Conservation (phyloP, 225 moss, liverwort and hornwort genomes). For the Polytrichum formosum region DNA sequence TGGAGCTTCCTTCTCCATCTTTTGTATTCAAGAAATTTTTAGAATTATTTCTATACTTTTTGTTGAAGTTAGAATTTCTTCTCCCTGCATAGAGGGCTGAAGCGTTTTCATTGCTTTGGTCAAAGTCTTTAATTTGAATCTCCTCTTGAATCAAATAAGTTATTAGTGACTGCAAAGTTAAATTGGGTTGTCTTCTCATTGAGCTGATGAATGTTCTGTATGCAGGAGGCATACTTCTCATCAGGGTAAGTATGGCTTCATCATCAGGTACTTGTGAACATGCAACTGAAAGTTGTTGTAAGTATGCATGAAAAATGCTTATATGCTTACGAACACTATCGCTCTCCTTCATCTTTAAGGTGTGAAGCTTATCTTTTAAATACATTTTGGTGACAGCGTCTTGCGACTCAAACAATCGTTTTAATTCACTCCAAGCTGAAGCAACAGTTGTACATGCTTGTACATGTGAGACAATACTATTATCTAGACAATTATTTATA, state of each 20-base stretch:
- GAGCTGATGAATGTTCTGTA: background rate
- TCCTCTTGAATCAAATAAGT: constrained; percentile 12
- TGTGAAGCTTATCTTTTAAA: constrained; percentile 10
- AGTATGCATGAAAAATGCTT: background rate
- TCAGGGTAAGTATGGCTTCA: background rate
- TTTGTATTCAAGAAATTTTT: background rate
- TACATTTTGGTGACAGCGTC: constrained; percentile 9
- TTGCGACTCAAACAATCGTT: constrained; percentile 9
- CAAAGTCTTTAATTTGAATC: constrained; percentile 3
- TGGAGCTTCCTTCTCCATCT: background rate
- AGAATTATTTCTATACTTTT: background rate
- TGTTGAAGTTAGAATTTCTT: background rate
- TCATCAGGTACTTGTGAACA: background rate
- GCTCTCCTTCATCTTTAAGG: constrained; percentile 12
- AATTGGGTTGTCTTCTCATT: constrained; percentile 13
- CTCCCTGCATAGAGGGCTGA: constrained; percentile 3
- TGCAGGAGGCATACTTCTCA: constrained; percentile 7
- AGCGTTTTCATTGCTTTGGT: background rate
- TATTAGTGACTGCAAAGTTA: constrained; percentile 7
- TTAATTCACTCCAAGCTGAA: constrained; percentile 11
- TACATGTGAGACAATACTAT: constrained; percentile 3
- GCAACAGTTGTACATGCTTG: constrained; percentile 8
- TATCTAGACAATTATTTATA: background rate
- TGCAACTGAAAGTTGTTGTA: background rate
- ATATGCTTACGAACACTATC: constrained; percentile 8